Evolutionary conservation across 257 asterid genomes (phyloP), one percentile per base, ranked within the genome.

Genomic region (Ilex aquifolium): DNA sequence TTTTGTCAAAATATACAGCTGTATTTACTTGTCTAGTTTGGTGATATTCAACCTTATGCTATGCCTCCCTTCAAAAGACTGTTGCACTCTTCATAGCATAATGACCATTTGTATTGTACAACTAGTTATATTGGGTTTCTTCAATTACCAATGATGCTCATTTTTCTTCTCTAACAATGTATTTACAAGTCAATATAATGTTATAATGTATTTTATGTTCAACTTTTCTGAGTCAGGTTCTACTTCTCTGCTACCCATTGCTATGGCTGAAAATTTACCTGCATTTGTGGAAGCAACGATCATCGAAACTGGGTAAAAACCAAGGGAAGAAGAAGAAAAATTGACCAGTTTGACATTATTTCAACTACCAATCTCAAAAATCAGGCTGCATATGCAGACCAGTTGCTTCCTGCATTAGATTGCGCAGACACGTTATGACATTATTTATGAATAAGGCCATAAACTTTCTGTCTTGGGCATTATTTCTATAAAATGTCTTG

Each of bases 201-300:
- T 42, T 42, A 42, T 6, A 7, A 42, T 42, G 12, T 42, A 42
- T 42, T 6, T 42, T 6, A 42, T 42, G 27, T 32, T 56, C 49
- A 16, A 13, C 16, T 49, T 21, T 57, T 30, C 65, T 6, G 59
- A 36, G 71, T 73, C 87, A 91, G 99, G 81, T 64, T 68, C 67
- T 89, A 74, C 95, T 89, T 65, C 70, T 80, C 70, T 69, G 79
- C 69, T 92, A 92, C 67, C 99, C 97, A 48, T 70, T 92, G 55
- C 54, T 87, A 59, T 92, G 99, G 99, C 76, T 89, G 82, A 87
- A 92, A 70, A 93, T 92, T 44, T 92, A 89, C 83, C 87, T 87
- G 63, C 97, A 92, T 72, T 65, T 92, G 64, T 89, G 89, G 79
- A 85, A 82, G 83, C 99, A 87, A 74, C 88, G 99, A 0, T 67